phyloP scores from a whole-genome alignment of 306 rosid species.

The Canavalia gladiata region DNA sequence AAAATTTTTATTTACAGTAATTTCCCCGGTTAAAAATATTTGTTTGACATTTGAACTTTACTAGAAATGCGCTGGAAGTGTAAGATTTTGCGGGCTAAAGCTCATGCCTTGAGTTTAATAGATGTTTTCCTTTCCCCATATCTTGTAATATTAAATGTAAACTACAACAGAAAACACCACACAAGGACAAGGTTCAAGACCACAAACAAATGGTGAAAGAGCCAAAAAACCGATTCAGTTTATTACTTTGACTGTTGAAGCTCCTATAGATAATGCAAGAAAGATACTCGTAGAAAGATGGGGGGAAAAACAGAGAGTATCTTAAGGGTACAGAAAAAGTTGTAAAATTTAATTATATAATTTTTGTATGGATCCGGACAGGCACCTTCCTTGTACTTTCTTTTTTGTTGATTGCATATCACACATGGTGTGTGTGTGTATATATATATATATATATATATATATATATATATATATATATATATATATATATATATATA shows the following conservation, averaged over 20 bases:
- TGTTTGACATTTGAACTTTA: background rate
- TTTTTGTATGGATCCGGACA: constrained; percentile 3
- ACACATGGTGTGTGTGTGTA: background rate
- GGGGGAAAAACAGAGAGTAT: background rate
- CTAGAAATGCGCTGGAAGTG: background rate
- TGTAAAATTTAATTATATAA: background rate
- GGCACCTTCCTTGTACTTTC: constrained; percentile 10
- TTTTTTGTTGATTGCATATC: constrained; percentile 2
- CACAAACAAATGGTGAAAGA: constrained; percentile 9
- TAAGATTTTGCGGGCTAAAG: background rate
- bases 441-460: background rate
- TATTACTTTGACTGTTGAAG: background rate
- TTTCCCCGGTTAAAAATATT: background rate
- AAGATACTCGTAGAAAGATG: background rate
- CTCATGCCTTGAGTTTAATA: constrained; percentile 39
- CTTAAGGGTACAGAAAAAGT: background rate
- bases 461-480: background rate
- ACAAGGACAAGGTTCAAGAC: background rate
- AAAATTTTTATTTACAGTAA: background rate
- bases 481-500: background rate
- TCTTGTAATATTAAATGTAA: constrained; percentile 7
- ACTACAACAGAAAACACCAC: background rate
- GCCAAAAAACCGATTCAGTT: constrained; percentile 18
- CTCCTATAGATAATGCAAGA: background rate
- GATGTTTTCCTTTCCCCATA: background rate